Evolutionary conservation across 805 yeast species (phyloP), one percentile per base, ranked within the genome.

Genomic region (Ogataea kodamae): DNA sequence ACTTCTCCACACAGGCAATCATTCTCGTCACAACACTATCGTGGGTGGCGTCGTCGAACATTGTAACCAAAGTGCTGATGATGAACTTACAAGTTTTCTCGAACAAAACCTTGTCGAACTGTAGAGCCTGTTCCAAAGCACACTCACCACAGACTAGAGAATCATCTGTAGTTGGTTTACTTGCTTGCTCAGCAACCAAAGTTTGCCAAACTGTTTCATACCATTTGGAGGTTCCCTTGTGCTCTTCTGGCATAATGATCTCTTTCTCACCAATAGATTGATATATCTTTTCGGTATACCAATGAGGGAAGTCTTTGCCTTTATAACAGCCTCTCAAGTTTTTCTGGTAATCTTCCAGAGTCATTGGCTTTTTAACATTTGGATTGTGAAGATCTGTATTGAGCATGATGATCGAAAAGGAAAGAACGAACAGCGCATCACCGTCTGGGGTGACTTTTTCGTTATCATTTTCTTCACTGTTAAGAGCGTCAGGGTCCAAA

Each of bases 241-340:
- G 97, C 52, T 92, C 98, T 51, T 92, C 97, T 0, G 98, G 97
- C 89, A 94, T 85, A 30, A 92, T 86, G 43, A 92, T 92, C 59
- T 92, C 99, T 33, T 82, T 74, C 36, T 81, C 85, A 41, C 76
- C 72, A 35, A 92, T 89, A 1, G 95, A 82, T 16, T 72, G 64
- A 58, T 84, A 92, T 16, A 90, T 87, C 43, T 74, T 82, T 40
- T 80, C 78, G 42, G 90, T 65, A 52, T 87, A 90, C 84, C 95
- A 88, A 15, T 70, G 70, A 3, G 94, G 90, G 63, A 84, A 89
- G 59, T 89, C 92, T 22, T 72, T 70, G 18, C 70, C 69, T 45
- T 79, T 80, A 52, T 80, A 79, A 16, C 87, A 82, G 5, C 95
- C 95, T 43, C 85, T 71, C 42, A 92, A 64, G 51, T 90, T 90